These are phyloP conservation scores for Rhizophora mangle DNA, from an alignment of 345 rosid species.

Conservation along the genomic window DNA sequence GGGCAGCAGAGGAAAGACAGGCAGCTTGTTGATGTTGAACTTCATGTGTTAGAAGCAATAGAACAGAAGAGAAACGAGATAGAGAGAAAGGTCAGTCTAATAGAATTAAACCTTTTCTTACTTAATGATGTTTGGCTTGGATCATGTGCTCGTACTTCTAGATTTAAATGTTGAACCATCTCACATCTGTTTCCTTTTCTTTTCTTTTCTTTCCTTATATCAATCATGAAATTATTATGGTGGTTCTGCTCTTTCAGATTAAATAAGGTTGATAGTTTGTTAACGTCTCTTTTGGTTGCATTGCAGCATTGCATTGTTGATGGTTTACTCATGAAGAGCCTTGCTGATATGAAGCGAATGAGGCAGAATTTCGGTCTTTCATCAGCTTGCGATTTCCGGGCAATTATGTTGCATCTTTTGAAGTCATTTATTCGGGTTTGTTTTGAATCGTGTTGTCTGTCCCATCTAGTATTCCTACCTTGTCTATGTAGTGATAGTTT, in stretches of 20 bases:
- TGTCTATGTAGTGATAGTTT: background rate
- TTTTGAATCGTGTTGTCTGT: background rate
- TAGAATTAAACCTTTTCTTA: background rate
- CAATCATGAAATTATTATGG: too few relatives aligned
- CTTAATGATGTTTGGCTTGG: background rate
- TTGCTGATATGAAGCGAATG: background rate
- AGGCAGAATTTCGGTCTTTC: background rate
- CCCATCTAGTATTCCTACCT: background rate
- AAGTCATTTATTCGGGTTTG: conserved; percentile 13
- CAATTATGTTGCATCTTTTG: background rate
- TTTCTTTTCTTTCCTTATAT: too few relatives aligned
- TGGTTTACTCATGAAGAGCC: background rate
- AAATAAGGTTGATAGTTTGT: background rate
- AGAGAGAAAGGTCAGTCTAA: background rate
- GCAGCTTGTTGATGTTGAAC: background rate
- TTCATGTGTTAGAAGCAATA: background rate
- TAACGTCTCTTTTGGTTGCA: background rate
- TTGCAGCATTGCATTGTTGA: background rate
- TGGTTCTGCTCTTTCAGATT: background rate
- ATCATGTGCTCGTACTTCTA: background rate
- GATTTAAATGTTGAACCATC: background rate
- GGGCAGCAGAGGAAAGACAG: background rate
- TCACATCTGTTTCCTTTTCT: too few relatives aligned
- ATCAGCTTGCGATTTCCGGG: conserved; percentile 2
- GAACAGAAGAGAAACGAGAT: background rate